These are phyloP conservation scores for Hanseniaspora hatyaiensis DNA, from an alignment of 805 yeast genomes.

Conservation along the genomic window DNA sequence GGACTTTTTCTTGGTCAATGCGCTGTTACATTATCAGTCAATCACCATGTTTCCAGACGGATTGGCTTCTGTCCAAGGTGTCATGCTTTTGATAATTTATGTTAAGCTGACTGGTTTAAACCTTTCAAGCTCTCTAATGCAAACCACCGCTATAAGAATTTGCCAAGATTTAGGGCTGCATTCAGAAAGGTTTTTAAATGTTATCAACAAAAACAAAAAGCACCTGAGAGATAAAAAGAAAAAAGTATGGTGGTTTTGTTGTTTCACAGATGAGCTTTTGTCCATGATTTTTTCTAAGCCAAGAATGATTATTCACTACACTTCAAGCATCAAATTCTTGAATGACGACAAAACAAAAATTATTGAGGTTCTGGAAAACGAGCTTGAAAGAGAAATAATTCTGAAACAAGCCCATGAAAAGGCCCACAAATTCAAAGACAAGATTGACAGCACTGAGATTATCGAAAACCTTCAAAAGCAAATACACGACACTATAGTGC, in stretches of 20 bases:
- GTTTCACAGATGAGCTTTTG: conserved; percentile 17
- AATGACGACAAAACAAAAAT: conserved; percentile 10
- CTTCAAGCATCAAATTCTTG: conserved; percentile 16
- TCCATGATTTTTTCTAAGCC: conserved; percentile 16
- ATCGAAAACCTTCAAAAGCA: conserved; percentile 7
- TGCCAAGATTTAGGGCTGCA: conserved; percentile 19
- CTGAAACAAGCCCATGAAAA: conserved; percentile 1
- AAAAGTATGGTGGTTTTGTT: conserved; percentile 19
- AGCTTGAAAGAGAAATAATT: background rate
- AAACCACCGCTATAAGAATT: conserved; percentile 19
- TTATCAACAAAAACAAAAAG: conserved; percentile 12
- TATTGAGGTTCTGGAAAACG: conserved; percentile 12
- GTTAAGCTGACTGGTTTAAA: conserved; percentile 15
- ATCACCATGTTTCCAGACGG: conserved; percentile 19
- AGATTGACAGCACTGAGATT: background rate
- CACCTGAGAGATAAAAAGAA: conserved; percentile 13
- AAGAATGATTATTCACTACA: conserved; percentile 18
- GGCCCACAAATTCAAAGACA: conserved; percentile 4
- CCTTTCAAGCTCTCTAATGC: conserved; percentile 17
- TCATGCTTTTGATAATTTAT: conserved; percentile 15
- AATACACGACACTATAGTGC: conserved; percentile 1
- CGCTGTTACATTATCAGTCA: conserved; percentile 17
- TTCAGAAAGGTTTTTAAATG: conserved; percentile 17
- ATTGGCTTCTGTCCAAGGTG: conserved; percentile 18
- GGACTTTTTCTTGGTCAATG: conserved; percentile 17